Evolutionary conservation across 1,284 basidiomycete species (phyloP).

Genomic region (Malassezia sympodialis): DNA sequence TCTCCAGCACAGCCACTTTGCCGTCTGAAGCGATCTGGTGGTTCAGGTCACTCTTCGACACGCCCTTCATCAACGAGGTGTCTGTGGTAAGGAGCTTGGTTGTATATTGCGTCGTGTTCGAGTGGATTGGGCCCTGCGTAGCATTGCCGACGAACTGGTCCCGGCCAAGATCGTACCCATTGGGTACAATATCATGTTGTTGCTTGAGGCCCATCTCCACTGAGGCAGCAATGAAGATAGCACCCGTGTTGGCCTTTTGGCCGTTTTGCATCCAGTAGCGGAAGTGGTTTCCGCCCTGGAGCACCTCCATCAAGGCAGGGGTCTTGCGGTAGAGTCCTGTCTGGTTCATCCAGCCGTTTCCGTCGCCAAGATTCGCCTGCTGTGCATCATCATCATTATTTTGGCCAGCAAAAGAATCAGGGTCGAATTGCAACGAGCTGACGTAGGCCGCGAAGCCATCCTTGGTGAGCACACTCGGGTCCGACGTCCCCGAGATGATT

Average conservation of each 20-base stretch:
- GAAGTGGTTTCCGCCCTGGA: slow-evolving; percentile 43
- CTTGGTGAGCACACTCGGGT: slow-evolving; percentile 23
- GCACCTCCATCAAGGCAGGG: slow-evolving; percentile 30
- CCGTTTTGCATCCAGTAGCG: slow-evolving; percentile 43
- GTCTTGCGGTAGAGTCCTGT: slow-evolving; percentile 35
- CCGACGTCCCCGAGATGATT: slow-evolving; percentile 35
- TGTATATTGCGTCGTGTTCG: slow-evolving; percentile 22
- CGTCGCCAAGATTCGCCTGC: slow-evolving; percentile 43
- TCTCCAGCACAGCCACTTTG: slow-evolving; percentile 31
- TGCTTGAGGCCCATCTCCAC: slow-evolving; percentile 26
- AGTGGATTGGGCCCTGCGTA: slow-evolving; percentile 24
- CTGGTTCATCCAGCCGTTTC: slow-evolving; percentile 29
- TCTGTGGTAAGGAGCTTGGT: slow-evolving; percentile 21
- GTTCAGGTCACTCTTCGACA: slow-evolving; percentile 31
- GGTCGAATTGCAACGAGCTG: slow-evolving; percentile 27
- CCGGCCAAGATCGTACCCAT: slow-evolving; percentile 42
- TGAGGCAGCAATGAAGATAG: slow-evolving; percentile 40
- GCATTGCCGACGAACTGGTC: slow-evolving; percentile 37
- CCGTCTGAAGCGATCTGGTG: slow-evolving; percentile 39
- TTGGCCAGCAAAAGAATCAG: slow-evolving; percentile 14
- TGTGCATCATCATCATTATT: slow-evolving; percentile 25
- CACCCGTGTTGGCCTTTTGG: slow-evolving; percentile 25
- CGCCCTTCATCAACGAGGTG: slow-evolving; percentile 19
- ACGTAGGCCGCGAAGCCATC: slow-evolving; percentile 30
- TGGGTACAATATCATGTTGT: slow-evolving; percentile 31